A percentile compares a stretch with the other conserved stretches of the same genome.
Evolutionary conservation across 1,284 basidiomycete genomes (phyloP).

Genomic region (Xerocomus minutiporus): DNA sequence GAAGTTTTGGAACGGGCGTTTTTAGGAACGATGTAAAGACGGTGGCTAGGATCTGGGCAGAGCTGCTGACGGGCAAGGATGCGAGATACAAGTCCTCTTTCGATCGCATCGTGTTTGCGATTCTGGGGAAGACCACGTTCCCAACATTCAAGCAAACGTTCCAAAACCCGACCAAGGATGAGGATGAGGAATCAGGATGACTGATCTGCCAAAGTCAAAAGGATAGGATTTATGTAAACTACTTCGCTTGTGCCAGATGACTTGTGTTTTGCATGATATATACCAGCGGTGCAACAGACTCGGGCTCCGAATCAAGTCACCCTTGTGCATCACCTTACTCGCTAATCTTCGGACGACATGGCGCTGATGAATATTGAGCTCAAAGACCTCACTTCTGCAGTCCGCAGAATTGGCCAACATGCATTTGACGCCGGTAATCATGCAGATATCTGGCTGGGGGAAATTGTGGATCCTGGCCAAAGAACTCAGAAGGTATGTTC

Average conservation of each 20-base stretch:
- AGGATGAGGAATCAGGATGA: neutral
- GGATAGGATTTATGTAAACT: neutral
- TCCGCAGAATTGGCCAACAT: conserved; percentile 18
- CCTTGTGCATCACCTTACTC: no score
- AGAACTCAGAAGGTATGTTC: conserved; percentile 4
- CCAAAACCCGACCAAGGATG: conserved; percentile 6
- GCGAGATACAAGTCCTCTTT: conserved; percentile 56
- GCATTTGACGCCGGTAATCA: conserved; percentile 19
- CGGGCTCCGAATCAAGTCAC: no score
- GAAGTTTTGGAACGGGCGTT: conserved; percentile 71
- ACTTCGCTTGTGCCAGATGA: neutral
- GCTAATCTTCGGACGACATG: conserved; percentile 7
- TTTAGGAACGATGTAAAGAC: conserved; percentile 57
- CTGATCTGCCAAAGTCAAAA: neutral
- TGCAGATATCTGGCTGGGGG: conserved; percentile 29
- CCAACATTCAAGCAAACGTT: conserved; percentile 45
- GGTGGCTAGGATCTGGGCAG: conserved; percentile 58
- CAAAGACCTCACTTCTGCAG: conserved; percentile 21
- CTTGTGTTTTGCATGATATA: no score
- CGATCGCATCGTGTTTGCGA: conserved; percentile 58
- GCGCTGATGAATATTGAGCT: conserved; percentile 19
- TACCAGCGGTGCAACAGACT: no score
- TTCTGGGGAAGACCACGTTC: conserved; percentile 52
- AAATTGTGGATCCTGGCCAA: conserved; percentile 11
- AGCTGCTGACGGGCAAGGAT: conserved; percentile 43